Percentiles rank a stretch among this genome's conserved stretches.
Conservation (phyloP, 331 rosid species). For the Rhamnella rubrinervis region DNA sequence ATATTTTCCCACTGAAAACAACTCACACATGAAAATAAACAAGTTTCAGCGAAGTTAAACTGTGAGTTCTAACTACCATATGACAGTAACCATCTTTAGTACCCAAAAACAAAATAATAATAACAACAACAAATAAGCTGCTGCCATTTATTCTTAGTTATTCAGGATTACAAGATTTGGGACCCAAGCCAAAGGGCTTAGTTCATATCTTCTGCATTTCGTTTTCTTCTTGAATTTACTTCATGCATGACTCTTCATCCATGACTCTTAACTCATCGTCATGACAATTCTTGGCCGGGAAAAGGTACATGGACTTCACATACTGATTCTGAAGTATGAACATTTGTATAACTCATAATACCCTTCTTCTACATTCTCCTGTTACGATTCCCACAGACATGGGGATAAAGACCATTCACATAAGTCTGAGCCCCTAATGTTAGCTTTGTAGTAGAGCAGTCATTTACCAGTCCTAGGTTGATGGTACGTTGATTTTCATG, state of each 20-base stretch:
- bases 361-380: neutral
- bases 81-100: neutral
- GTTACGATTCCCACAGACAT: neutral
- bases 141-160: neutral
- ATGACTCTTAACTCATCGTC: too few species aligned
- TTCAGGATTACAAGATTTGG: constrained; percentile 5
- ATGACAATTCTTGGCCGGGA: neutral
- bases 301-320: neutral
- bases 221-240: too few species aligned
- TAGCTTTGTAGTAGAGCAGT: neutral
- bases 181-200: constrained; percentile 6
- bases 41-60: neutral
- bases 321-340: neutral
- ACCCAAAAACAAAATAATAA: neutral
- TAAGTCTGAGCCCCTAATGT: constrained; percentile 6
- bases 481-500: constrained; percentile 32
- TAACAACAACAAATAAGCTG: too few species aligned
- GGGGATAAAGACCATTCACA: neutral
- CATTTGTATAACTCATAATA: neutral
- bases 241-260: too few species aligned
- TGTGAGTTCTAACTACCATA: neutral
- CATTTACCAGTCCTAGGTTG: constrained; percentile 22
- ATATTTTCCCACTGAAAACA: neutral
- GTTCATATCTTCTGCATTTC: neutral
- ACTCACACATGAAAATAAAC: neutral